Conservation (phyloP, 2,329 filamentous ascomycete species). For the Cucurbitaria berberidis region DNA sequence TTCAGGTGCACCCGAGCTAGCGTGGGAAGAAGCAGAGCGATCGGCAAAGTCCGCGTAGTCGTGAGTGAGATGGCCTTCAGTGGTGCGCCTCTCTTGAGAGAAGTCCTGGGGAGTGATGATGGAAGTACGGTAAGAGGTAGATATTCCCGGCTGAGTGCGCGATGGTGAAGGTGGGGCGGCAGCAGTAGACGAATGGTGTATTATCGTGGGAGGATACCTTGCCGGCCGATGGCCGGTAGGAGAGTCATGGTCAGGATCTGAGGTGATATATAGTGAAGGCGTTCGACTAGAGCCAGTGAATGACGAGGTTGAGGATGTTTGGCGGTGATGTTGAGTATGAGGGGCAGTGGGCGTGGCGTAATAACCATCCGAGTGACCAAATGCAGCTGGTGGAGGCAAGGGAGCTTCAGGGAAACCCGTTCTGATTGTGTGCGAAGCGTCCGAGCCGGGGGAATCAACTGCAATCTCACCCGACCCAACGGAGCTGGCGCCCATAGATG, state of each 20-base stretch:
- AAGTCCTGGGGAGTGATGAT: conserved; percentile 24
- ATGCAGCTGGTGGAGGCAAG: conserved; percentile 21
- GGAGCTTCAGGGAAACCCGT: conserved; percentile 43
- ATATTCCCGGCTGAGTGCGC: conserved; percentile 13
- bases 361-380: conserved; percentile 26
- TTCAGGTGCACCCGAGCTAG: conserved; percentile 28
- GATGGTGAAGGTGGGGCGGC: conserved; percentile 25
- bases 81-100: conserved; percentile 13
- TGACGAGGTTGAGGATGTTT: conserved; percentile 39
- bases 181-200: conserved; percentile 34
- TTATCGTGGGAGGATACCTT: conserved; percentile 30
- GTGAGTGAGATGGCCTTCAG: conserved; percentile 19
- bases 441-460: conserved; percentile 39
- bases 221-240: conserved; percentile 26
- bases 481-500: conserved; percentile 30
- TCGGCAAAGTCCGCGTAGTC: conserved; percentile 32
- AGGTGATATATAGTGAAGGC: conserved; percentile 38
- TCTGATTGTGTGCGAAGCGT: conserved; percentile 37
- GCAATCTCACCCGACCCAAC: conserved; percentile 31
- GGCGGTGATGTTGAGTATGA: conserved; percentile 30
- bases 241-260: conserved; percentile 40
- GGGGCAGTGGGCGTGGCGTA: conserved; percentile 24
- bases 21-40: conserved; percentile 26
- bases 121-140: conserved; percentile 28
- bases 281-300: conserved; percentile 32